These are phyloP conservation scores for Stylosanthes scabra DNA, from an alignment of 331 rosid genomes.

Conservation along the genomic window DNA sequence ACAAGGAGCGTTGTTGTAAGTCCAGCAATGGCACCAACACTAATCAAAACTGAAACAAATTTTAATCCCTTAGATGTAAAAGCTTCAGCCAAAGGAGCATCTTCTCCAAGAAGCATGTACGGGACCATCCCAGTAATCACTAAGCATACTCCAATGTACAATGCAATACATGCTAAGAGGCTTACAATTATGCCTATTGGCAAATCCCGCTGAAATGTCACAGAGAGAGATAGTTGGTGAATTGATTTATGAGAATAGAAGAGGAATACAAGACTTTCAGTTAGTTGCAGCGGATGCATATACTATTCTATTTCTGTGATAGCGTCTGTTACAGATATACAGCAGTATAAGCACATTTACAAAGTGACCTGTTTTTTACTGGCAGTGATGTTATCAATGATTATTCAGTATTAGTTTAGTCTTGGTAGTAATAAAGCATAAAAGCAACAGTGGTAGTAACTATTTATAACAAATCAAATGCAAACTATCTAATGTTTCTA, in stretches of 20 bases:
- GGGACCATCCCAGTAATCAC: conserved; percentile 99
- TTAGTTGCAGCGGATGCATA: conserved; percentile 5
- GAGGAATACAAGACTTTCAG: background rate
- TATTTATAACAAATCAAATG: background rate
- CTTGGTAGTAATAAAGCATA: too few species aligned
- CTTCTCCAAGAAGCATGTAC: conserved; percentile 81
- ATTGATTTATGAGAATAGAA: conserved; percentile 16
- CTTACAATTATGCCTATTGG: conserved; percentile 97
- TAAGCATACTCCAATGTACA: conserved; percentile 91
- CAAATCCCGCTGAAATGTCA: conserved; percentile 81
- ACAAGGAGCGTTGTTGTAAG: conserved; percentile 97
- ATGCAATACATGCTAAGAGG: conserved; percentile 75
- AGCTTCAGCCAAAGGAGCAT: conserved; percentile 96
- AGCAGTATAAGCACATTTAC: conserved; percentile 13
- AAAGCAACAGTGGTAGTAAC: background rate
- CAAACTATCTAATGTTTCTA: background rate
- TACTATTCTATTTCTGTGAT: conserved; percentile 6
- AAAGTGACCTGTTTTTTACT: background rate
- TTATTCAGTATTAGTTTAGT: background rate
- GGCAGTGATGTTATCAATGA: background rate
- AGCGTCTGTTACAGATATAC: conserved; percentile 17
- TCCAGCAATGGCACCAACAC: conserved; percentile 95
- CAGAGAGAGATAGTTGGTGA: conserved; percentile 18
- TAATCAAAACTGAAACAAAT: conserved; percentile 77
- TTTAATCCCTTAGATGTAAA: conserved; percentile 91